Base-by-base conservation (phyloP, 176 grass and related monocot species). In the Microstegium vimineum region DNA sequence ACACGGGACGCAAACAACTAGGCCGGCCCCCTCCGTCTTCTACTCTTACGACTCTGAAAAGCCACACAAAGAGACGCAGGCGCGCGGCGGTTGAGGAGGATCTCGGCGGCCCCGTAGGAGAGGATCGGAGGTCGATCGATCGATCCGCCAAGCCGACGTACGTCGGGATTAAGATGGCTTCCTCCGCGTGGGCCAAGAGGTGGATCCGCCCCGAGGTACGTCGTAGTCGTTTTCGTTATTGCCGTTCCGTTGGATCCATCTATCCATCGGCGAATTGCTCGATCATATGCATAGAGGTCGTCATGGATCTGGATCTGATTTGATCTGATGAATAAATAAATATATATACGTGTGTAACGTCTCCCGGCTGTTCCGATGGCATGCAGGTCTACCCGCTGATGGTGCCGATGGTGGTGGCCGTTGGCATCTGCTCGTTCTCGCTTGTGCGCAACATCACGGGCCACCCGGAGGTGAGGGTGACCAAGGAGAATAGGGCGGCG, bases 381-480 rank as follows among this genome's bases (percentile, higher is more conserved):
- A 15, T 46, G 16, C 51, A 59, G 54, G 92, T 86, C 27, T 94
- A 89, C 35, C 92, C 89, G 28, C 63, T 94, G 31, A 84, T 94
- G 52, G 45, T 40, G 3, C 81, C 89, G 0, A 87, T 87, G 1
- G 92, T 75, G 12, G 63, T 62, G 10, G 92, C 92, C 4, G 75
- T 94, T 9, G 30, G 62, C 13, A 88, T 94, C 69, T 94, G 92
- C 74, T 56, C 36, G 1, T 86, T 84, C 79, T 82, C 86, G 57
- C 83, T 94, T 37, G 31, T 86, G 16, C 86, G 92, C 69, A 94
- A 94, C 75, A 94, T 94, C 83, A 90, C 89, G 18, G 85, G 79
- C 27, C 89, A 94, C 75, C 92, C 92, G 9, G 54, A 59, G 54
- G 54, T 59, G 54, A 22, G 91, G 61, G 91, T 94, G 6, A 89